Percentiles rank a stretch among this genome's conserved stretches.
These are phyloP conservation scores for Kodamaea jinghongensis DNA, from an alignment of 805 yeast species.

Conservation along the genomic window DNA sequence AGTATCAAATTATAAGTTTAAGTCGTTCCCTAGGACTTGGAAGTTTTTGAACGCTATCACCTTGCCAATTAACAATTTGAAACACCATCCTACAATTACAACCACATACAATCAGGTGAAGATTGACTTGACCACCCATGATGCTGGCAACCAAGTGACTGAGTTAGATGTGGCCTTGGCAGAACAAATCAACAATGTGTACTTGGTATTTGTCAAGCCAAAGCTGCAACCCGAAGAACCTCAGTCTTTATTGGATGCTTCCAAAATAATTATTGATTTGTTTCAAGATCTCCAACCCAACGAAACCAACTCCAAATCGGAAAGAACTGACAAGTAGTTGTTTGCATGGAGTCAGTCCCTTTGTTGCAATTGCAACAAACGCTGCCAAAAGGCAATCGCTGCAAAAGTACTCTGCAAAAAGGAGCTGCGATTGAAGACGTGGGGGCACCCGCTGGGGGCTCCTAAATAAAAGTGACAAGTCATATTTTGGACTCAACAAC, in stretches of 20 bases:
- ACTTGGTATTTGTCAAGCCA: conserved; percentile 4
- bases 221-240: conserved; percentile 1
- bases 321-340: conserved; percentile 2
- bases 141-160: conserved; percentile 47
- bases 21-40: conserved; percentile 64
- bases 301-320: too few relatives aligned
- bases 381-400: too few relatives aligned
- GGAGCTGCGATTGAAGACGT: too few relatives aligned
- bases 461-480: too few relatives aligned
- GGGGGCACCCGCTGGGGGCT: too few relatives aligned
- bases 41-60: conserved; percentile 58
- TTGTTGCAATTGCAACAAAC: too few relatives aligned
- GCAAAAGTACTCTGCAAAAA: too few relatives aligned
- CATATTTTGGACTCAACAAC: too few relatives aligned
- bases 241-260: conserved; percentile 12
- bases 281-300: conserved; percentile 3
- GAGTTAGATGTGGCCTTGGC: conserved; percentile 61
- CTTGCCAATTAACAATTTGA: conserved; percentile 51
- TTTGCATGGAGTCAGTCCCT: too few relatives aligned
- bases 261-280: conserved; percentile 13
- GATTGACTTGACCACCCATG: conserved; percentile 63
- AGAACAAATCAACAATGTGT: conserved; percentile 20
- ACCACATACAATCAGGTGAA: conserved; percentile 61
- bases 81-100: conserved; percentile 70
- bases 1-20: conserved; percentile 34